Evolutionary conservation across 129 eudicot species (phyloP).

Genomic region (Lonicera japonica): DNA sequence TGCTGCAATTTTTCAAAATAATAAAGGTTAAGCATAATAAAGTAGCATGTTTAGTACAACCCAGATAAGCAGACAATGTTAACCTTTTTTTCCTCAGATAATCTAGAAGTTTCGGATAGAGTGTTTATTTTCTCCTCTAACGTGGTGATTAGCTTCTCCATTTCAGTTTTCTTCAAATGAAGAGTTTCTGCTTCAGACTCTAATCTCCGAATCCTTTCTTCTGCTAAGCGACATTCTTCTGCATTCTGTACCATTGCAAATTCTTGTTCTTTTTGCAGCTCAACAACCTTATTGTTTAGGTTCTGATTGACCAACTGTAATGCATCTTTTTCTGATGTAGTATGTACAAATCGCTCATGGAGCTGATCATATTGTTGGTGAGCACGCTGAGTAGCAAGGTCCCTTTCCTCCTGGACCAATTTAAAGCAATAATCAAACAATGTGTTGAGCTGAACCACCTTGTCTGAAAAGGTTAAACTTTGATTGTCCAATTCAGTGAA

Average conservation of each 20-base stretch:
- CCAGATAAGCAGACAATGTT: constrained; percentile 4
- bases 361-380: constrained; percentile 44
- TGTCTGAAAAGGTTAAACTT: constrained; percentile 48
- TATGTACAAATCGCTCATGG: constrained; percentile 25
- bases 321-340: constrained; percentile 55
- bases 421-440: constrained; percentile 44
- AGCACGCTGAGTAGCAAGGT: constrained; percentile 40
- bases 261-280: constrained; percentile 66
- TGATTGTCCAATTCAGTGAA: constrained; percentile 59
- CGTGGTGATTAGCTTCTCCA: constrained; percentile 36
- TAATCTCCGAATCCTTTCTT: constrained; percentile 58
- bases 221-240: constrained; percentile 77
- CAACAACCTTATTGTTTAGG: constrained; percentile 45
- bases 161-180: constrained; percentile 49
- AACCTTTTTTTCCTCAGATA: constrained; percentile 65
- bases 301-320: constrained; percentile 47
- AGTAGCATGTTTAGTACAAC: neutral
- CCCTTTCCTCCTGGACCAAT: constrained; percentile 50
- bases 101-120: constrained; percentile 42
- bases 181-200: constrained; percentile 62
- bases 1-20: constrained; percentile 48
- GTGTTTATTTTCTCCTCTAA: constrained; percentile 55
- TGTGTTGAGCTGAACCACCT: constrained; percentile 37
- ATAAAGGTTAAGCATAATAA: constrained; percentile 17
- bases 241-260: constrained; percentile 81